phyloP scores from a whole-genome alignment of 768 basidiomycete genomes.

The Podaxis sp. region DNA sequence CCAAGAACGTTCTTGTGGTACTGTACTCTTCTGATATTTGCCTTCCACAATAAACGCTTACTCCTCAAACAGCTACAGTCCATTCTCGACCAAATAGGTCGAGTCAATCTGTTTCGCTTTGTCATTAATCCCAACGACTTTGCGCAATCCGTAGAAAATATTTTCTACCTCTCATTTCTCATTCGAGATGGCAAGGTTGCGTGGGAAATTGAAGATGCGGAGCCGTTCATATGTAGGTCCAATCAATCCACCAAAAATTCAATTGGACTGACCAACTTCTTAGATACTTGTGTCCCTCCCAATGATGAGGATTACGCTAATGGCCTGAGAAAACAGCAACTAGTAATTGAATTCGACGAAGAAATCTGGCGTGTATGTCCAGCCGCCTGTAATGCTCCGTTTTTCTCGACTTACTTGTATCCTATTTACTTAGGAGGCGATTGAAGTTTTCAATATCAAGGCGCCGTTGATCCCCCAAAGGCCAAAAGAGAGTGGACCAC shows the following conservation, averaged over 20 bases:
- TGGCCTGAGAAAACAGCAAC: constrained; percentile 75
- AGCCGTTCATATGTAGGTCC: constrained; percentile 72
- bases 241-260: not conserved
- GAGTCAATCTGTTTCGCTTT: constrained; percentile 81
- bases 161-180: constrained; percentile 93
- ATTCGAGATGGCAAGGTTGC: constrained; percentile 83
- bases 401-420: not conserved
- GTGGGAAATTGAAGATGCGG: constrained; percentile 66
- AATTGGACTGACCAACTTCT: not conserved
- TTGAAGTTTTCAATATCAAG: constrained; percentile 80
- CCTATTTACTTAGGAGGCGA: constrained; percentile 63
- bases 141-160: constrained; percentile 93
- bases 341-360: constrained; percentile 92
- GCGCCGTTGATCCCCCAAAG: constrained; percentile 77
- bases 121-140: constrained; percentile 90
- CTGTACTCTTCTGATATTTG: constrained; percentile 23
- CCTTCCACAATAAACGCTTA: not conserved
- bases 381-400: not conserved
- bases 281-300: constrained; percentile 68
- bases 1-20: constrained; percentile 79
- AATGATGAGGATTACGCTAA: constrained; percentile 59
- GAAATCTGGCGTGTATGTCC: constrained; percentile 79
- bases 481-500: constrained; percentile 50
- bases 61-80: constrained; percentile 52
- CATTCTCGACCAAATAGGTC: constrained; percentile 47